Percentiles rank a stretch among this genome's conserved stretches.
phyloP scores from a whole-genome alignment of 345 rosid species.

The Eucalyptus regnans region DNA sequence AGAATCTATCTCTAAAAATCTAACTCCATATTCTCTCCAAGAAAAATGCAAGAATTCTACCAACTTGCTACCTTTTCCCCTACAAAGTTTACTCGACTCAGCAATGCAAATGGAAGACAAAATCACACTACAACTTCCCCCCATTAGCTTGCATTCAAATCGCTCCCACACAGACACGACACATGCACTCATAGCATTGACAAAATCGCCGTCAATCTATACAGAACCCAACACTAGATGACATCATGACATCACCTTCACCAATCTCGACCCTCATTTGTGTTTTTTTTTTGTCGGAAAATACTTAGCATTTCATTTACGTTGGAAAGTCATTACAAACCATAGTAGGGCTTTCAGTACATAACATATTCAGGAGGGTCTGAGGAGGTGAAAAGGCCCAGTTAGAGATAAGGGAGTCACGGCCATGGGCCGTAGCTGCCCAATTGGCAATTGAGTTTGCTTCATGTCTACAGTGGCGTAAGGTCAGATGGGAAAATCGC shows the following conservation, averaged over 20 bases:
- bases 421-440: no score
- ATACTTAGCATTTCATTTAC: no score
- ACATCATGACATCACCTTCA: neutral
- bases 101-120: neutral
- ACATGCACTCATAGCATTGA: neutral
- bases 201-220: neutral
- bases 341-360: no score
- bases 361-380: no score
- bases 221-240: neutral
- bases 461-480: no score
- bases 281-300: no score
- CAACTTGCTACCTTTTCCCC: neutral
- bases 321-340: no score
- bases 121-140: rapidly evolving
- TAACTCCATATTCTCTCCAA: neutral
- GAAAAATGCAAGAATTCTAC: neutral
- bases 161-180: rapidly evolving
- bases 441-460: no score
- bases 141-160: neutral
- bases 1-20: neutral
- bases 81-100: neutral
- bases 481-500: no score
- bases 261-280: neutral
- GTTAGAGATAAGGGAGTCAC: no score
- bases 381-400: no score